These are phyloP conservation scores for Atractiella rhizophila DNA, from an alignment of 768 basidiomycete genomes.

Conservation along the genomic window DNA sequence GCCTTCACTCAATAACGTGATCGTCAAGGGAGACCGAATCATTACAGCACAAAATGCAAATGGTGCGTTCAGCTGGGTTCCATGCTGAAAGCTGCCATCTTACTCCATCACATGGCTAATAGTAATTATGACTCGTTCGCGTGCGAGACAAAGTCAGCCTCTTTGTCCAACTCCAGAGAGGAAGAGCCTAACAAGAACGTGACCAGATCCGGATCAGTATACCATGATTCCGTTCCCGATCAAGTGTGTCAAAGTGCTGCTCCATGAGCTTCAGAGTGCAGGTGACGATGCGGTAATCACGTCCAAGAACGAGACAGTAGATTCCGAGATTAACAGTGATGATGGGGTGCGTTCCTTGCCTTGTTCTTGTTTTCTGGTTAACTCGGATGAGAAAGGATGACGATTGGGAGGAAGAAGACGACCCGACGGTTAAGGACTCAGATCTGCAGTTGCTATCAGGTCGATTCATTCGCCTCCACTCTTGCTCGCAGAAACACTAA, in stretches of 20 bases:
- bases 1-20: conserved; percentile 38
- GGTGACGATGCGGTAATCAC: conserved; percentile 33
- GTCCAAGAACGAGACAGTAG: conserved; percentile 2
- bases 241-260: conserved; percentile 69
- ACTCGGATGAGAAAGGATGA: neutral
- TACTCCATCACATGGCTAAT: conserved; percentile 3
- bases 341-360: neutral
- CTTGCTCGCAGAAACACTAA: too few species aligned
- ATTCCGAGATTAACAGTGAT: conserved; percentile 2
- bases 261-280: conserved; percentile 63
- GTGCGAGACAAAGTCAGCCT: conserved; percentile 59
- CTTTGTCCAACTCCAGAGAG: neutral
- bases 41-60: conserved; percentile 53
- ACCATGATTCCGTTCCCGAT: conserved; percentile 64
- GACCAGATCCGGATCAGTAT: conserved; percentile 58
- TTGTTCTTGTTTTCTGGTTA: neutral
- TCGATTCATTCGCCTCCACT: neutral
- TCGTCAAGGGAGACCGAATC: conserved; percentile 78
- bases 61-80: conserved; percentile 30
- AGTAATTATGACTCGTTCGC: conserved; percentile 89
- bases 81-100: neutral
- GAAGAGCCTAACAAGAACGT: neutral
- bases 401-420: conserved; percentile 10
- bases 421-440: conserved; percentile 1
- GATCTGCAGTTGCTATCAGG: neutral